These are phyloP conservation scores for Candida sanyaensis DNA, from an alignment of 1,139 yeast genomes.

Conservation along the genomic window DNA sequence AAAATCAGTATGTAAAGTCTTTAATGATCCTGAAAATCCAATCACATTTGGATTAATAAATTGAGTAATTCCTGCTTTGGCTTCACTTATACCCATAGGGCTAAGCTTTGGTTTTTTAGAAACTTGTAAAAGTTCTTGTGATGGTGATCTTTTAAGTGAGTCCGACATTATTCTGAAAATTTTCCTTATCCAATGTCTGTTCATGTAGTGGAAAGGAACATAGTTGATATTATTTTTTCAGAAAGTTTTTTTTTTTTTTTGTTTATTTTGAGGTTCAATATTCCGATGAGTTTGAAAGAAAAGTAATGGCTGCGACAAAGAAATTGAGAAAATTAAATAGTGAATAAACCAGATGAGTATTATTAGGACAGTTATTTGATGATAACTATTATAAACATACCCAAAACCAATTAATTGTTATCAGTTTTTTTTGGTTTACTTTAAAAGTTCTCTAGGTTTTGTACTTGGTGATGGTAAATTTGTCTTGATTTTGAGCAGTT, in stretches of 20 bases:
- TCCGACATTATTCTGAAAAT: constrained; percentile 8
- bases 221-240: not conserved
- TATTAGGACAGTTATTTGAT: too few species aligned
- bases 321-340: too few species aligned
- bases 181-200: not conserved
- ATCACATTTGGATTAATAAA: constrained; percentile 54
- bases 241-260: not conserved
- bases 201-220: not conserved
- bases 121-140: constrained; percentile 4
- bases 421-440: too few species aligned
- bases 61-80: constrained; percentile 74
- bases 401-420: too few species aligned
- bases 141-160: constrained; percentile 8
- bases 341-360: too few species aligned
- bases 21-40: constrained; percentile 79
- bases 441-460: too few species aligned
- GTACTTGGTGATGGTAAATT: too few species aligned
- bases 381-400: too few species aligned
- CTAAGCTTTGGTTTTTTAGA: constrained; percentile 12
- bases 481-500: too few species aligned
- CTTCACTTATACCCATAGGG: constrained; percentile 55
- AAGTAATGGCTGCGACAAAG: too few species aligned
- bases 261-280: not conserved
- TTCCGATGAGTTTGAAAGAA: too few species aligned
- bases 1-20: constrained; percentile 93